Evolutionary conservation across 176 grass and related monocot genomes (phyloP).

Genomic region (Saccharum spontaneum): DNA sequence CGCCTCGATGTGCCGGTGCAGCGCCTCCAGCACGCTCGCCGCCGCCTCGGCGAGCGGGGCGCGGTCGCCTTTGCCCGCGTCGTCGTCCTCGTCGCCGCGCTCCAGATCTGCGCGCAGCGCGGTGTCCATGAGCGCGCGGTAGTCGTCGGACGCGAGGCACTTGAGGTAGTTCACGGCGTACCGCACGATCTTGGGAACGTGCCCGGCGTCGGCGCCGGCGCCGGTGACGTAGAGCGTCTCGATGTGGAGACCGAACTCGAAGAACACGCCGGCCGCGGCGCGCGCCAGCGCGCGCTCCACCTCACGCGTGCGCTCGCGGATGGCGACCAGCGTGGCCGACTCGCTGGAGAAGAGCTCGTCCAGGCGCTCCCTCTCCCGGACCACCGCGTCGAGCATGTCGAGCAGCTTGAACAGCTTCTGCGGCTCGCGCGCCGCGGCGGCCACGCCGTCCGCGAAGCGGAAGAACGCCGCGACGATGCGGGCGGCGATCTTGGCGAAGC

Average conservation of each 20-base stretch:
- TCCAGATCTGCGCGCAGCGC: slow-evolving; percentile 49
- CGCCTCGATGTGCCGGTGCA: slow-evolving; percentile 57
- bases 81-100: background rate
- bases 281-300: slow-evolving; percentile 55
- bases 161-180: slow-evolving; percentile 73
- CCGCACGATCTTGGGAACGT: slow-evolving; percentile 68
- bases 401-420: slow-evolving; percentile 78
- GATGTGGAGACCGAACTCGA: slow-evolving; percentile 60
- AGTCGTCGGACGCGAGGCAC: slow-evolving; percentile 53
- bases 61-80: background rate
- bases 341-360: slow-evolving; percentile 51
- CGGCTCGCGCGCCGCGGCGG: slow-evolving; percentile 44
- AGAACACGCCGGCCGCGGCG: slow-evolving; percentile 47
- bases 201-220: background rate
- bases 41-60: slow-evolving; percentile 35
- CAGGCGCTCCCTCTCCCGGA: slow-evolving; percentile 26
- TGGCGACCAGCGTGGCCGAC: slow-evolving; percentile 33
- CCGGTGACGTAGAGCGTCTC: slow-evolving; percentile 44
- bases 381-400: slow-evolving; percentile 60
- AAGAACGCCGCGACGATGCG: slow-evolving; percentile 60
- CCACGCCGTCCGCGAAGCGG: slow-evolving; percentile 60
- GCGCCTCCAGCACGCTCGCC: slow-evolving; percentile 52
- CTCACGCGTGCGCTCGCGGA: slow-evolving; percentile 48
- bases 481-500: slow-evolving; percentile 64
- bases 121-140: slow-evolving; percentile 46